Evolutionary conservation across 768 basidiomycete species (phyloP).

Genomic region (Suillus occidentalis): DNA sequence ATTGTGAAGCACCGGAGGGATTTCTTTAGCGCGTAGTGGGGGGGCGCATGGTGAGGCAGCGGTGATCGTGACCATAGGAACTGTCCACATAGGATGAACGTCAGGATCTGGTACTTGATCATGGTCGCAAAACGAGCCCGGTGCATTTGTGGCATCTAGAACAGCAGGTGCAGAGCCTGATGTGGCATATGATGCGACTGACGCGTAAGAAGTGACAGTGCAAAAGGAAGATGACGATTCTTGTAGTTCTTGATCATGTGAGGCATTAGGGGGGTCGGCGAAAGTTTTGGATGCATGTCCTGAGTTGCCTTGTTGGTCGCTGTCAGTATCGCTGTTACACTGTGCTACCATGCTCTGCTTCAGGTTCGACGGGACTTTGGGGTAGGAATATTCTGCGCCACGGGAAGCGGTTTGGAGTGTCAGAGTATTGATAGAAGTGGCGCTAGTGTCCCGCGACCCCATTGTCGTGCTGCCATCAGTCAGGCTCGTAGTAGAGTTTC

Average conservation of each 20-base stretch:
- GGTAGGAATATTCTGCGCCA: not conserved
- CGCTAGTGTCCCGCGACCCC: not conserved
- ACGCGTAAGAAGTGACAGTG: constrained; percentile 4
- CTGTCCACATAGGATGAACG: constrained; percentile 31
- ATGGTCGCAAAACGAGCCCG: too few species aligned
- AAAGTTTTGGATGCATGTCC: not conserved
- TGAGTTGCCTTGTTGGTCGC: not conserved
- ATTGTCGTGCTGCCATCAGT: not conserved
- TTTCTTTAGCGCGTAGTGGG: not conserved
- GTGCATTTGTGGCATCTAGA: not conserved
- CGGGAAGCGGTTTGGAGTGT: not conserved
- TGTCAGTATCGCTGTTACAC: not conserved
- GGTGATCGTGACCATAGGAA: constrained; percentile 27
- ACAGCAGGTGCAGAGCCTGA: not conserved
- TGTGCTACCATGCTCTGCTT: constrained; percentile 1
- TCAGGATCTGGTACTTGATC: not conserved
- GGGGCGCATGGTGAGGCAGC: constrained; percentile 1
- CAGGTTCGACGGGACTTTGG: not conserved
- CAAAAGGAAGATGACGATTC: constrained; percentile 4
- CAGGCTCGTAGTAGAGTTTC: constrained; percentile 1
- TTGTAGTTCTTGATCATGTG: not conserved
- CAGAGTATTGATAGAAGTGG: not conserved
- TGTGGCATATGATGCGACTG: not conserved
- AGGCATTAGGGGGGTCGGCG: not conserved
- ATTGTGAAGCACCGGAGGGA: constrained; percentile 1